Base-by-base conservation (phyloP, 73 alveolate genomes). In the Paramecium sexaurelia region DNA sequence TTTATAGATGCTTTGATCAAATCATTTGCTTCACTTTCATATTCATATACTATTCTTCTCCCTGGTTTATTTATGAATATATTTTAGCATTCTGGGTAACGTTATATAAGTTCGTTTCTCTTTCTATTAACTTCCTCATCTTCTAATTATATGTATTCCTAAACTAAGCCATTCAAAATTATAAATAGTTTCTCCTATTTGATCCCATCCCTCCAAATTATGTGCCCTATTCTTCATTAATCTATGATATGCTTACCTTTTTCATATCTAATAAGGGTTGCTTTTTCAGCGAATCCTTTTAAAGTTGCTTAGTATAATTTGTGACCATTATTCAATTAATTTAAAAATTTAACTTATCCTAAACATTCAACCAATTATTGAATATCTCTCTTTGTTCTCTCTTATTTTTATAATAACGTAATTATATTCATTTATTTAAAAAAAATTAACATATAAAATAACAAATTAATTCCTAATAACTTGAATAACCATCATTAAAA, bases 1-100 rank as follows among this genome's bases (percentile, higher is more conserved):
- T 61, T 61, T 10, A 61, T 61, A 26, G 83, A 61, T 3, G 83
- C 83, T 61, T 61, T 61, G 7, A 61, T 61, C 17, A 29, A 61
- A 61, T 61, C 83, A 61, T 19, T 61, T 61, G 39, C 5, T 61
- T 61, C 83, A 51, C 33, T 51, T 27, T 61, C 83, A 6, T 61
- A 61, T 61, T 61, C 83, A 61, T 61, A 61, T 5, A 61, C 83
- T 61, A 61, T 61, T 61, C 83, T 61, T 61, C 83, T 61, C 11
- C 83, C 83, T 3, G 83, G 83, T 11, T 61, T 61, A 61, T 61
- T 61, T 1, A 32, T 61, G 26, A 61, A 32, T 61, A 61, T 8
- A 61, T 61, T 61, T 24, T 61, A 26, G 26, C 83, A 61, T 27
- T 61, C 83, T 26, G 83, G 83, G 7, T 61, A 61, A 10, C 22